Evolutionary conservation across 164 flowering plant species (phyloP), one percentile per base, ranked within the genome.

Genomic region (Protea cynaroides): DNA sequence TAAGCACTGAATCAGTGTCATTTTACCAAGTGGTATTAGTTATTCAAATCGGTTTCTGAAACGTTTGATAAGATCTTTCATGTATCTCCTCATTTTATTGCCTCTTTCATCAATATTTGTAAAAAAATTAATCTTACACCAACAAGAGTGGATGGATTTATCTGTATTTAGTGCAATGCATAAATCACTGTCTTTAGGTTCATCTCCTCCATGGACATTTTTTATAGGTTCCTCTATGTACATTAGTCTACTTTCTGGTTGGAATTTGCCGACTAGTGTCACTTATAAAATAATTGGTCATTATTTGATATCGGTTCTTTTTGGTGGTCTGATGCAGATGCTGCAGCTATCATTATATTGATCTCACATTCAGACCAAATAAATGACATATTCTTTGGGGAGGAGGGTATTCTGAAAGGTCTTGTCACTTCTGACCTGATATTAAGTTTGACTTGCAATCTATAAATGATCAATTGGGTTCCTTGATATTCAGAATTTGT

Each of bases 381-480:
- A 54, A 65, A 79, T 57, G 80, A 81, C 34, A 25, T 77, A 52
- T 62, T 86, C 59, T 80, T 77, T 62, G 75, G 86, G 52, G 66
- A 72, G 11, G 78, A 81, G 66, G 88, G 83, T 64, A 69, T 72
- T 66, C 52, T 79, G 40, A 79, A 82, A 84, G 91, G 89, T 88
- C 19, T 40, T 49, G 18, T 61, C 47, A 29, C 54, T 72, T 75
- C 47, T 67, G 17, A 18, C 52, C 9, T 40, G 4, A 37, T 8
- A 40, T 8, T 40, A 12, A 10, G 46, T 8, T 40, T 40, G 14
- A 40, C 4, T 40, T 40, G 9, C 34, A 29, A 29, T 29, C 34
- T 29, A 40, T 40, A 40, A 4, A 40, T 12, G 46, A 5, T 40
- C 46, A 12, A 4, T 49, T 15, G 18, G 52, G 1, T 49, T 49